Conservation (phyloP, 2,329 filamentous ascomycete genomes). For the Apiospora arundinis region DNA sequence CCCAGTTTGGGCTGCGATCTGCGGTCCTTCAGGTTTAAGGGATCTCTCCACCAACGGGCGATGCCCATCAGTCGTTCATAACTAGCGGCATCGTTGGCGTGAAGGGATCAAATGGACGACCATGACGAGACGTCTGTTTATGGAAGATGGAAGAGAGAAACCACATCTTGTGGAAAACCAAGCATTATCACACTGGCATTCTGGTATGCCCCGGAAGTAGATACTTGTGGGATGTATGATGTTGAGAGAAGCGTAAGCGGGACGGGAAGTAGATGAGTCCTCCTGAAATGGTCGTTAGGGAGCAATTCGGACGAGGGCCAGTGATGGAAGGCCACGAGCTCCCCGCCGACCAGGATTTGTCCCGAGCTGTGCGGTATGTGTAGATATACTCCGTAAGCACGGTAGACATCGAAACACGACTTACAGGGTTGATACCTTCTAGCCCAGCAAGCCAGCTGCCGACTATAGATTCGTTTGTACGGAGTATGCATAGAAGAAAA, state of each 20-base stretch:
- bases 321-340: neutral
- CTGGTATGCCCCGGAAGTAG: neutral
- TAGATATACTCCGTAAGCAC: neutral
- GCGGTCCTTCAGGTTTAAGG: constrained; percentile 4
- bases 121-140: neutral
- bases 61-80: neutral
- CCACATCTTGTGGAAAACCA: neutral
- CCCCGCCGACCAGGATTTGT: neutral
- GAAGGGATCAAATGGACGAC: neutral
- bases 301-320: neutral
- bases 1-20: constrained; percentile 6
- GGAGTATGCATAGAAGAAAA: constrained; percentile 13
- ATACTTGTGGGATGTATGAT: too few relatives aligned
- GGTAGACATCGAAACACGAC: neutral
- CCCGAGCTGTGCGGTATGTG: neutral
- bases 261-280: neutral
- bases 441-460: neutral
- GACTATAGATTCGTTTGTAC: neutral
- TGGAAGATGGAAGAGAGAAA: too few relatives aligned
- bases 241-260: neutral
- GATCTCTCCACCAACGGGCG: neutral
- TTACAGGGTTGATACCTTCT: neutral
- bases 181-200: neutral
- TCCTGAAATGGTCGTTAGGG: neutral
- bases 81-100: neutral